Base-by-base conservation (phyloP, 2,329 filamentous ascomycete genomes). In the Fusarium concolor region DNA sequence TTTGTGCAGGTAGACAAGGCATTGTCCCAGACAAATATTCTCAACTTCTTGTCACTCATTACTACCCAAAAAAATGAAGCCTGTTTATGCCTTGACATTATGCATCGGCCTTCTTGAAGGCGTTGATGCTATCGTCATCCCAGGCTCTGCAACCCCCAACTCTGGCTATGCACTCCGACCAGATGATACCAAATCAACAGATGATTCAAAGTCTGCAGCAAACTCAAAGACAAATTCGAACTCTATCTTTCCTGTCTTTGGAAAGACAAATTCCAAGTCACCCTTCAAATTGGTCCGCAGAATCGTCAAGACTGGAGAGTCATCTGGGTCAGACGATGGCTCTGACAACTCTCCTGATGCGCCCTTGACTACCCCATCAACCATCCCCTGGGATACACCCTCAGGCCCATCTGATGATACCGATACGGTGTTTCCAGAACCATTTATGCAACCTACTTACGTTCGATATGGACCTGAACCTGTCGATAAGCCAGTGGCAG, bases 401-500 rank as follows among this genome's bases (percentile, higher is more conserved):
- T 18, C 26, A n/a, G 22, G 4, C 2, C 8, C 12, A 18, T 50
- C 22, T 2, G 56, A 45, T 11, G 37, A 18, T 12, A 5, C 8
- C 2, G 26, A 62, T 5, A 6, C 47, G 5, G 42, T 38, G 1
- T 49, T 62, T 11, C 15, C 18, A 2, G 61, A 65, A 31, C 61
- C 61, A 2, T 29, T 65, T 11, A 65, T 64, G 61, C 35, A 38
- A n/a, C 35, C 61, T 0, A 43, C 39, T 5, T 64, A 65, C 33
- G 37, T 59, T 3, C 37, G 26, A 2, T 22, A 31, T 18, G 45
- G 52, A 0, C 8, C n/a, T 0, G 22, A 28, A 9, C 59, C 56
- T 3, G 31, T 51, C 10, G 44, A 51, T 4, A 31, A 46, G 26
- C 52, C 61, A 26, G 42, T 33, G 26, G 9, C 14, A 10, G 26